Evolutionary conservation across 176 grass and related monocot genomes (phyloP), one percentile per base, ranked within the genome.

Genomic region (Avena insularis): DNA sequence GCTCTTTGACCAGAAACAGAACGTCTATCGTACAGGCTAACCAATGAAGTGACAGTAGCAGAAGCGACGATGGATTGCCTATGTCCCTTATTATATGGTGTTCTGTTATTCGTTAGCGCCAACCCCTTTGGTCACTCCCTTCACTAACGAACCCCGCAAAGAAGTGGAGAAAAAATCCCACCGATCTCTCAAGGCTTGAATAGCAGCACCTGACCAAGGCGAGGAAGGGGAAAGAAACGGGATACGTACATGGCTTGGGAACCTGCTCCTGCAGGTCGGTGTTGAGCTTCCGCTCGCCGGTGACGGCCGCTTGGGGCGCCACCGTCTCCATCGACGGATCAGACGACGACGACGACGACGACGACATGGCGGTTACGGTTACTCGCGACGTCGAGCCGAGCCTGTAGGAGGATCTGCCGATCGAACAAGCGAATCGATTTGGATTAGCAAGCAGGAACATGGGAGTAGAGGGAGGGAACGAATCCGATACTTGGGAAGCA

Each of bases 271-370:
- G 77, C 20, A 94, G 90, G 47, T 90, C 14, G 36, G 59, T 81
- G 81, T 87, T 94, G 92, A 94, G 87, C 74, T 66, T 89, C 2
- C 92, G 83, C 78, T 94, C 89, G 54, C 45, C 15, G 0, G 89
- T 94, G 33, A 94, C 86, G 15, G 89, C 9, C 47, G 89, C 92
- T 4, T 21, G 31, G 58, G 92, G 83, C 1, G 92, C 89, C 31
- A 71, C 92, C 46, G 89, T 94, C 49, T 71, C 86, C 86, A 89
- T 5, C 17, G 89, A 84, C 55, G n/a, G 45, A 40, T 91, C 80
- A 40, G 15, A 21, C 19, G 80, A 1, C 48, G 68, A 27, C 25
- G 25, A 25, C 25, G 25, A 25, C 25, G 25, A 25, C 8, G 35
- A 53, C 6, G 82, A 43, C 89, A 87, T 90, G 64, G 21, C 13